A percentile compares a stretch with the other conserved stretches of the same genome.
Evolutionary conservation across 331 rosid genomes (phyloP).

Genomic region (Acacia pycnantha): DNA sequence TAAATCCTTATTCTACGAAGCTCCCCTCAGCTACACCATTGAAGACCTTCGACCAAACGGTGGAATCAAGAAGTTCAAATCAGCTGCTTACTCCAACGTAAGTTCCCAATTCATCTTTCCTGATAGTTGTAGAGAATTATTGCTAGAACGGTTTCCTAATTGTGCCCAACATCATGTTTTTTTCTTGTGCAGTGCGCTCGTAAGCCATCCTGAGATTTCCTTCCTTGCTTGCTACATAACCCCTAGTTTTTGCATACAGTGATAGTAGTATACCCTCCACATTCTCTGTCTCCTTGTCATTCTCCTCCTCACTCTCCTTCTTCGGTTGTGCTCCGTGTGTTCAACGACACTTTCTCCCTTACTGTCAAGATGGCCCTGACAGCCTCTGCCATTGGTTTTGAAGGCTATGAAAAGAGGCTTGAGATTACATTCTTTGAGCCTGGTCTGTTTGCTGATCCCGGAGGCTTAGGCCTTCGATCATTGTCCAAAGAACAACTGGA

Average conservation of each 20-base stretch:
- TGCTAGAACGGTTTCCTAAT: slow-evolving; percentile 1
- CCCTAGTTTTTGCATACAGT: slow-evolving; percentile 37
- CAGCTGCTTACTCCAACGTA: slow-evolving; percentile 99
- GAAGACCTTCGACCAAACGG: slow-evolving; percentile 98
- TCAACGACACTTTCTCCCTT: neutral
- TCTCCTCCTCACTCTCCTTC: slow-evolving; percentile 15
- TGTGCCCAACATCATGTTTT: neutral
- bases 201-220: slow-evolving; percentile 62
- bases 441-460: slow-evolving; percentile 59
- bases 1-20: slow-evolving; percentile 69
- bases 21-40: slow-evolving; percentile 94
- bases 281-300: neutral
- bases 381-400: slow-evolving; percentile 65
- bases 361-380: slow-evolving; percentile 48
- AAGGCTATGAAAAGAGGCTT: slow-evolving; percentile 76
- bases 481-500: slow-evolving; percentile 54
- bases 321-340: slow-evolving; percentile 26
- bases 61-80: slow-evolving; percentile 96
- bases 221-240: slow-evolving; percentile 8
- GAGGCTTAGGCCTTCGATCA: slow-evolving; percentile 58
- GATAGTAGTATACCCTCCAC: slow-evolving; percentile 28
- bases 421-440: slow-evolving; percentile 67
- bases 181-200: slow-evolving; percentile 56
- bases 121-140: neutral
- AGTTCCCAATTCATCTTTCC: slow-evolving; percentile 14